phyloP scores from a whole-genome alignment of 345 rosid genomes.

The Angophora floribunda region DNA sequence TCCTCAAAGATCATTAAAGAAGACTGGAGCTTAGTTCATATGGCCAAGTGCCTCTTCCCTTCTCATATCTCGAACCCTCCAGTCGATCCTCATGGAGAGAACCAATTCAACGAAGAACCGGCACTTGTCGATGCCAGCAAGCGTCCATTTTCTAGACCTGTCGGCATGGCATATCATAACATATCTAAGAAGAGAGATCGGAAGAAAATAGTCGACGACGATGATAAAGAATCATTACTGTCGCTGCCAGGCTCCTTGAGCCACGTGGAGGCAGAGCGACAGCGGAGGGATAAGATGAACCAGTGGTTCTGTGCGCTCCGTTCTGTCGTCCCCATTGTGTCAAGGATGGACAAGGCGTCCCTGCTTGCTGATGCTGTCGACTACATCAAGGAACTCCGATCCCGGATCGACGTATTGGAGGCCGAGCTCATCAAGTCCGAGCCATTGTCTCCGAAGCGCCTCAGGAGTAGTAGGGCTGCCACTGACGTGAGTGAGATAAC shows the following conservation, averaged over 20 bases:
- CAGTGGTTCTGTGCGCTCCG: neutral
- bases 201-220: neutral
- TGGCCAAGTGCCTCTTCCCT: neutral
- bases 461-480: neutral
- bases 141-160: neutral
- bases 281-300: neutral
- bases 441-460: neutral
- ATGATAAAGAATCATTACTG: neutral
- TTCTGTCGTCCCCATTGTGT: neutral
- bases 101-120: neutral
- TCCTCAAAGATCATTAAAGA: slow-evolving; percentile 4
- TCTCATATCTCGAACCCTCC: neutral
- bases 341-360: neutral
- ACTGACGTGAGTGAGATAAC: neutral
- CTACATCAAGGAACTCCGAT: neutral
- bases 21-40: neutral
- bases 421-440: neutral
- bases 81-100: neutral
- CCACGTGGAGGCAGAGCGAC: neutral
- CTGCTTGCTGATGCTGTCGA: neutral
- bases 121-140: no score
- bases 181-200: neutral
- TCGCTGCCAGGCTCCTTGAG: neutral
- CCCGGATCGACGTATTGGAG: neutral
- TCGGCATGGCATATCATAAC: neutral